phyloP scores from a whole-genome alignment of 371 early-diverging fungal species.

The Rhizopus stolonifer region DNA sequence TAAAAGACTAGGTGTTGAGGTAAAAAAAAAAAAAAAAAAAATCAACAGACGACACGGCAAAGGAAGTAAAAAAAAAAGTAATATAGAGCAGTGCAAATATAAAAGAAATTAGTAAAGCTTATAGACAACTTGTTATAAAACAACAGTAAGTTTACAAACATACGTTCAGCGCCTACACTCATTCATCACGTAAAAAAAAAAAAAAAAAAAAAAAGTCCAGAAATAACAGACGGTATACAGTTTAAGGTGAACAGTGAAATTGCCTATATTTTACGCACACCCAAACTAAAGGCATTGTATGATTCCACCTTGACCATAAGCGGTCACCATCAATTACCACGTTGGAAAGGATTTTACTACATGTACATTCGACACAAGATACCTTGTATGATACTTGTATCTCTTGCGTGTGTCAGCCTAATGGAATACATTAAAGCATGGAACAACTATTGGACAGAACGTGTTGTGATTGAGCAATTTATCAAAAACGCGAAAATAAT shows the following conservation, averaged over 20 bases:
- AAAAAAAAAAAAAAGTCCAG: no score
- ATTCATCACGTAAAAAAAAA: no score
- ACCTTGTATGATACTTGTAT: constrained; percentile 4
- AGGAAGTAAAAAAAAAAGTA: no score
- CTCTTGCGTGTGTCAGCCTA: background rate
- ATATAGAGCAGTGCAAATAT: constrained; percentile 12
- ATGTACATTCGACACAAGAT: constrained; percentile 8
- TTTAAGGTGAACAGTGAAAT: constrained; percentile 15
- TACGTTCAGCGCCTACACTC: background rate
- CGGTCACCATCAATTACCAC: constrained; percentile 1
- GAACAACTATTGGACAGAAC: constrained; percentile 17
- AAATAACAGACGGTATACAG: constrained; percentile 3
- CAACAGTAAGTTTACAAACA: constrained; percentile 6
- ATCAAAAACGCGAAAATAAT: constrained; percentile 18
- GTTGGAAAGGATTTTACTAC: constrained; percentile 18
- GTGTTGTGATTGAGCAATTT: constrained; percentile 13
- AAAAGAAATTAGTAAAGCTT: constrained; percentile 16
- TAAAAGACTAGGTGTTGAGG: constrained; percentile 11
- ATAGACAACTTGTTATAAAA: constrained; percentile 17
- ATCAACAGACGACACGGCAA: background rate
- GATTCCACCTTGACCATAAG: constrained; percentile 3
- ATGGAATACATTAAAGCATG: constrained; percentile 21
- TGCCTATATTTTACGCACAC: constrained; percentile 7
- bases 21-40: background rate
- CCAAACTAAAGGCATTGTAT: constrained; percentile 10